Conservation (phyloP, 2,329 filamentous ascomycete genomes). For the Colletotrichum sp. region DNA sequence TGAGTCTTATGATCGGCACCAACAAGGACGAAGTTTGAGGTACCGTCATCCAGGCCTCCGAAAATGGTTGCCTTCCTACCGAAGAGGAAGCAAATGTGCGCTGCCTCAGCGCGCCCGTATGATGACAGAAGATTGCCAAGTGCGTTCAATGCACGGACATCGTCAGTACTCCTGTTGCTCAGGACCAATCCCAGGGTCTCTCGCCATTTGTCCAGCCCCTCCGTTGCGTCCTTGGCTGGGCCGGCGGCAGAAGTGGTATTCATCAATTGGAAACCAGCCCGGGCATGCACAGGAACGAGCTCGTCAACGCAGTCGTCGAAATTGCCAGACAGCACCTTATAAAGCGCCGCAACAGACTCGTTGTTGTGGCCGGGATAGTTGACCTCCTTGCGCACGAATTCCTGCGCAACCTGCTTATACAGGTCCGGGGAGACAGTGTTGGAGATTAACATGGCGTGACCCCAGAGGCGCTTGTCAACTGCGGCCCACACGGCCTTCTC, state of each 20-base stretch:
- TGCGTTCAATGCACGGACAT: constrained; percentile 77
- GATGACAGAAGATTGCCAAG: constrained; percentile 82
- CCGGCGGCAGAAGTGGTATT: constrained; percentile 71
- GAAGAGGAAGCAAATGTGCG: constrained; percentile 93
- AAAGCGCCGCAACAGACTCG: constrained; percentile 87
- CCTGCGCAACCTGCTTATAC: constrained; percentile 92
- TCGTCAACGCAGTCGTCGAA: constrained; percentile 95
- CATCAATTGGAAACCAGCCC: constrained; percentile 90
- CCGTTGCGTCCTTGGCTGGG: constrained; percentile 73
- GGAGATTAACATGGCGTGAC: constrained; percentile 91
- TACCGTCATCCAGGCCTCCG: constrained; percentile 82
- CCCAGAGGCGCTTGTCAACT: constrained; percentile 93
- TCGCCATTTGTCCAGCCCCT: constrained; percentile 91
- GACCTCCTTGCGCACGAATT: constrained; percentile 95
- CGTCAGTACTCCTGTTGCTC: constrained; percentile 84
- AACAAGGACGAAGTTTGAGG: constrained; percentile 80
- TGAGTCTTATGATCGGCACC: constrained; percentile 81
- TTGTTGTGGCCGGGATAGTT: constrained; percentile 81
- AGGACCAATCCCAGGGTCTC: constrained; percentile 87
- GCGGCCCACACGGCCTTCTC: constrained; percentile 94
- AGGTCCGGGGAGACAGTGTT: constrained; percentile 78
- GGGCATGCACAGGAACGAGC: constrained; percentile 88
- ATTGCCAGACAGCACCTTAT: constrained; percentile 93
- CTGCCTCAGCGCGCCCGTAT: constrained; percentile 89
- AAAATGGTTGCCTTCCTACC: constrained; percentile 74